Base-by-base conservation (phyloP, 805 yeast species). In the Barnettozyma populi region DNA sequence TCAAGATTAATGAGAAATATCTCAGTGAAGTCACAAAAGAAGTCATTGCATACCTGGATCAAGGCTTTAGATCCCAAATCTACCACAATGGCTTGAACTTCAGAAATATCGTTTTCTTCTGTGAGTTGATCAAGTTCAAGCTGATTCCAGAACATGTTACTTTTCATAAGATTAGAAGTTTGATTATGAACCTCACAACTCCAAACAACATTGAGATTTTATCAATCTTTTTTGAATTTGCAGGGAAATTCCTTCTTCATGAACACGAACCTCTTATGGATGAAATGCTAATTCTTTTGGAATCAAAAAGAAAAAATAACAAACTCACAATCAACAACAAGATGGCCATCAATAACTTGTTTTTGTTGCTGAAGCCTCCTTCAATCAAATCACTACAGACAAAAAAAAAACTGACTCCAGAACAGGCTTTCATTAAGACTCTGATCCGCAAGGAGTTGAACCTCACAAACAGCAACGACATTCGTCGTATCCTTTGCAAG, bases 71-170 rank as follows among this genome's bases (percentile, higher is more conserved):
- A 53, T 73, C 76, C 18, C 87, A 81, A 59, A 70, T 85, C 36
- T 76, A 75, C 50, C 74, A 78, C 31, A 73, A 69, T 45, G 67
- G 66, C 18, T 63, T 83, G 43, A 78, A 78, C 52, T 77, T 80
- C 54, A 75, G 72, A 53, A 78, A 75, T 53, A 74, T 86, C 34
- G 71, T 74, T 20, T 84, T 86, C 55, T 81, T 86, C 54, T 69
- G 80, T 43, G 97, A 90, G 58, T 69, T 90, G 67, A 78, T 84
- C 29, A 88, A 86, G 60, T 90, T 90, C 62, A 79, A 76, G 54
- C 63, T 89, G 51, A 71, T 89, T 14, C 92, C 95, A 0, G 68
- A 73, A n/a, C 82, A 80, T 62, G 72, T 83, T 49, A 70, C 83
- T 11, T 84, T 88, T 60, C 90, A 89, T 63, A 85, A 84, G 59